Percentiles rank a stretch among this genome's conserved stretches.
Evolutionary conservation across 1,284 basidiomycete species (phyloP).

Genomic region (Pyrrhoderma noxium): DNA sequence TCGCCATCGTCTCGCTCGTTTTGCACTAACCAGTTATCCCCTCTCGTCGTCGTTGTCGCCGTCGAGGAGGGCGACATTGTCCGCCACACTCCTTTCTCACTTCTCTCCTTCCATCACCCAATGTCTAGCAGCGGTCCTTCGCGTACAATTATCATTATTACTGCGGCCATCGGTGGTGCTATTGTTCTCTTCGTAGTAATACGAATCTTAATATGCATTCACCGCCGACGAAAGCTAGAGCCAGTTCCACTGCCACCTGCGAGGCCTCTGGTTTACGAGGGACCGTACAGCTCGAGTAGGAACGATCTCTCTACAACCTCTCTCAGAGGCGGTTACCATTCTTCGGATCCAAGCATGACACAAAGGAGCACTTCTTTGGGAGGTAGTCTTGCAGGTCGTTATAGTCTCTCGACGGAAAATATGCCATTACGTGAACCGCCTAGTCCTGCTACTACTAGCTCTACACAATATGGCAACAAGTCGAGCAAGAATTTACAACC

Average conservation of each 20-base stretch:
- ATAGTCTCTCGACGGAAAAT: conserved; percentile 22
- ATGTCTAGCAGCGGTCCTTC: background rate
- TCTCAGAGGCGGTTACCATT: too few relatives aligned
- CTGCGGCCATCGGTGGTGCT: conserved; percentile 36
- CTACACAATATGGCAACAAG: conserved; percentile 15
- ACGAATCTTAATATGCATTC: conserved; percentile 33
- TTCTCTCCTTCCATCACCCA: background rate
- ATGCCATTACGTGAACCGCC: conserved; percentile 20
- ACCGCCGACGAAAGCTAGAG: conserved; percentile 25
- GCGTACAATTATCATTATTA: conserved; percentile 37
- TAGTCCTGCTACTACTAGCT: conserved; percentile 16
- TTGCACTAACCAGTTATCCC: background rate
- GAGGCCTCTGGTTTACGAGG: conserved; percentile 46
- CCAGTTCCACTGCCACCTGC: conserved; percentile 47
- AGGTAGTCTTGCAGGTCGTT: conserved; percentile 23
- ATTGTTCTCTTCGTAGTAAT: conserved; percentile 33
- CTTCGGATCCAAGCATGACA: background rate
- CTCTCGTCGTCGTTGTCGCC: background rate
- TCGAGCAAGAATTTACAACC: conserved; percentile 19
- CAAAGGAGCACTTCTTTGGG: background rate
- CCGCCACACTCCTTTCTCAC: conserved; percentile 1
- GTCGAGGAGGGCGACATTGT: background rate
- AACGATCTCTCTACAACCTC: conserved; percentile 9
- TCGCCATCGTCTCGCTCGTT: conserved; percentile 1
- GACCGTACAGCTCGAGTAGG: conserved; percentile 30